phyloP scores from a whole-genome alignment of 2,329 filamentous ascomycete genomes.

The Mariannaea sp. region DNA sequence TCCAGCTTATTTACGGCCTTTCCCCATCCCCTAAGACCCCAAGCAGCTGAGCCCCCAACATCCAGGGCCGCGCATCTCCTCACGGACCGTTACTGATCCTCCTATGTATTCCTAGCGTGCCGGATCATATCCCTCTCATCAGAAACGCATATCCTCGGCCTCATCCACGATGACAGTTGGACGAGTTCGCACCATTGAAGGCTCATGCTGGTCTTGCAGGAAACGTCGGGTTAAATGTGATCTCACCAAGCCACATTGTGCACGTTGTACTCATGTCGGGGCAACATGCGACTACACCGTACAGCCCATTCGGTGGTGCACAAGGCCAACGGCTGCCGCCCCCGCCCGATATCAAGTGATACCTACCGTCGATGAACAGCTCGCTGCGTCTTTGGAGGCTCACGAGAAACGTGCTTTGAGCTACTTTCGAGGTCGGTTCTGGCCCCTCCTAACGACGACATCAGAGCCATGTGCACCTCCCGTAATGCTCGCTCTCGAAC shows the following conservation, averaged over 20 bases:
- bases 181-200: too few species aligned
- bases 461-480: slow-evolving; percentile 39
- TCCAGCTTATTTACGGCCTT: too few species aligned
- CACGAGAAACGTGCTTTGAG: slow-evolving; percentile 40
- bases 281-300: slow-evolving; percentile 40
- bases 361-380: slow-evolving; percentile 34
- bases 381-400: slow-evolving; percentile 33
- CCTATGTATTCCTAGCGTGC: too few species aligned
- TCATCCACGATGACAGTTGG: too few species aligned
- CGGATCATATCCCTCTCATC: too few species aligned
- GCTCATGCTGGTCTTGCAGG: slow-evolving; percentile 52
- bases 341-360: slow-evolving; percentile 39
- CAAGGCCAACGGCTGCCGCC: slow-evolving; percentile 40
- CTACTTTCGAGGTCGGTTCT: slow-evolving; percentile 43
- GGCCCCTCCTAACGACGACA: slow-evolving; percentile 40
- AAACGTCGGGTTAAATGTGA: slow-evolving; percentile 51
- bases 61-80: too few species aligned
- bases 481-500: slow-evolving; percentile 38
- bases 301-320: slow-evolving; percentile 49
- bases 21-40: too few species aligned
- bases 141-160: too few species aligned
- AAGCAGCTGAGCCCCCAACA: too few species aligned
- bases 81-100: too few species aligned
- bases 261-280: slow-evolving; percentile 41
- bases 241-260: slow-evolving; percentile 44